phyloP scores from a whole-genome alignment of 495 filamentous ascomycete genomes.

The Lophiotrema nucula region DNA sequence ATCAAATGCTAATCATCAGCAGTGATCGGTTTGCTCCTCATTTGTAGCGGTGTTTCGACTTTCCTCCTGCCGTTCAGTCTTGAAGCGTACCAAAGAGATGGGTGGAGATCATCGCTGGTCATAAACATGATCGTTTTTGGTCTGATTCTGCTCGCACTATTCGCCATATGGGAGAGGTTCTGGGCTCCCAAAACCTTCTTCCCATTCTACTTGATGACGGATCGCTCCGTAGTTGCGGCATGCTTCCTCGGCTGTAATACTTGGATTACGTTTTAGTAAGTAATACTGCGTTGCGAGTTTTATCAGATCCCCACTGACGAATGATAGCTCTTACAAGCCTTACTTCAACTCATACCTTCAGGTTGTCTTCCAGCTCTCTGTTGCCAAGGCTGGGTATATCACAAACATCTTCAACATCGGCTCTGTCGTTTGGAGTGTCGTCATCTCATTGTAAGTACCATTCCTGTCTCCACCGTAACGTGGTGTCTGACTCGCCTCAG shows the following conservation, averaged over 20 bases:
- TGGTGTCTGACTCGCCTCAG: not conserved
- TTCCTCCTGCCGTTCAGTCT: constrained; percentile 65
- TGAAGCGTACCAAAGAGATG: constrained; percentile 44
- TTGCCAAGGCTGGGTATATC: constrained; percentile 62
- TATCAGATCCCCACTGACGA: not conserved
- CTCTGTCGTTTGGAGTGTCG: constrained; percentile 53
- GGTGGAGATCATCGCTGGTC: constrained; percentile 54
- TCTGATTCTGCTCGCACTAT: constrained; percentile 53
- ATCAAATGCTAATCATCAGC: too few species aligned
- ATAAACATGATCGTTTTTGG: constrained; percentile 61
- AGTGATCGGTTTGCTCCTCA: constrained; percentile 56
- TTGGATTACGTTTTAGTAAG: constrained; percentile 36
- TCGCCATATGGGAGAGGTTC: constrained; percentile 59
- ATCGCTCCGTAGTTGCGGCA: constrained; percentile 64
- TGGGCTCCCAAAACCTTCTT: constrained; percentile 58
- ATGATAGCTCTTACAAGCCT: constrained; percentile 55
- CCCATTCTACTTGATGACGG: constrained; percentile 56
- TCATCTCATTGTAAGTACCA: constrained; percentile 26
- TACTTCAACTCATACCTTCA: constrained; percentile 67
- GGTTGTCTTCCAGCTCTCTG: constrained; percentile 61
- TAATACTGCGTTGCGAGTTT: not conserved
- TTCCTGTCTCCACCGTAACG: not conserved
- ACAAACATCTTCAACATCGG: constrained; percentile 66
- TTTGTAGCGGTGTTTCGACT: constrained; percentile 58
- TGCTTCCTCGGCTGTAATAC: constrained; percentile 53